Percentiles rank a stretch among this genome's conserved stretches.
phyloP scores from a whole-genome alignment of 148 eudicot species.

The Vaccinium vitisidaea region DNA sequence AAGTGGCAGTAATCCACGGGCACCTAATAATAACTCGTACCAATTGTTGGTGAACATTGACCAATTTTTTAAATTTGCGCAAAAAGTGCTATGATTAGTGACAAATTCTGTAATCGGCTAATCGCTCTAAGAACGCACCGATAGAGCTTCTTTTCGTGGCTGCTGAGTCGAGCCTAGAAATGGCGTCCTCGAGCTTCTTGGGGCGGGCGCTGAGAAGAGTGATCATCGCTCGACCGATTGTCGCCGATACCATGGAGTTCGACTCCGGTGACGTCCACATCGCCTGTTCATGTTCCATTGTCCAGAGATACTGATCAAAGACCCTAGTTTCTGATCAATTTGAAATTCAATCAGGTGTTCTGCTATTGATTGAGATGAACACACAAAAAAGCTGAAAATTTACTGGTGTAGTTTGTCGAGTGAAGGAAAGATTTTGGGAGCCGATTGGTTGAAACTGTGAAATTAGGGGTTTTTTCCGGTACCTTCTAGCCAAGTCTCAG shows the following conservation, averaged over 20 bases:
- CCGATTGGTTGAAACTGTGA: background rate
- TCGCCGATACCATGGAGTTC: conserved; percentile 46
- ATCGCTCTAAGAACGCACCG: conserved; percentile 16
- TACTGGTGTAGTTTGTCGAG: background rate
- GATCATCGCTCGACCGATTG: conserved; percentile 63
- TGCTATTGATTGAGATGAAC: background rate
- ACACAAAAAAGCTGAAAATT: too few species aligned
- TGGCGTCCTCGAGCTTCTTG: conserved; percentile 60
- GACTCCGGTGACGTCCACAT: conserved; percentile 27
- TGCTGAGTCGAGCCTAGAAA: conserved; percentile 45
- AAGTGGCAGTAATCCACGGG: background rate
- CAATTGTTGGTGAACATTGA: background rate
- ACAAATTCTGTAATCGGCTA: background rate
- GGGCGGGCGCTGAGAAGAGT: conserved; percentile 50
- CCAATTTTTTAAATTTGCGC: background rate
- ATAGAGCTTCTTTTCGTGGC: conserved; percentile 22
- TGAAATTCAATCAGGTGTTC: background rate
- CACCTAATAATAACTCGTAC: background rate
- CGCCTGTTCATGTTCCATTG: conserved; percentile 34
- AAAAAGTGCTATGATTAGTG: background rate
- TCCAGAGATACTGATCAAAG: background rate
- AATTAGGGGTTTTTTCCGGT: background rate
- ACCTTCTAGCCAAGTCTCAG: background rate
- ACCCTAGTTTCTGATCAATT: background rate
- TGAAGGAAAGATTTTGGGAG: background rate